Base-by-base conservation (phyloP, 2,329 filamentous ascomycete species). In the Pseudocercospora macadamiae region DNA sequence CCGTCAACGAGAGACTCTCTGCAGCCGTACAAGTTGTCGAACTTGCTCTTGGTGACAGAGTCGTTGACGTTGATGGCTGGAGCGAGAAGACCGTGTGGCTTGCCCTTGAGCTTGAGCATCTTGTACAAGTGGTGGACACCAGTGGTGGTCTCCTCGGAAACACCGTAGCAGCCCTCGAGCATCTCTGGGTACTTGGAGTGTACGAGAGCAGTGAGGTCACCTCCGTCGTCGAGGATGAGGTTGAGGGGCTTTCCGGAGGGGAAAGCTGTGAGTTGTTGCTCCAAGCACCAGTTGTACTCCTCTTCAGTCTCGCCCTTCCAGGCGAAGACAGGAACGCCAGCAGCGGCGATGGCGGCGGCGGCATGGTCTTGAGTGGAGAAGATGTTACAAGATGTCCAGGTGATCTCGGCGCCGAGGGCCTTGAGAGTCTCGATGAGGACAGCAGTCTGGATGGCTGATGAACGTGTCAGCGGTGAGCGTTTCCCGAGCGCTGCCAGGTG, bases 11-110 rank as follows among this genome's bases (percentile, higher is more conserved):
- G 89, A 66, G 93, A 97, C 85, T 97, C 95, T 78, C 92, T 89
- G 91, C 95, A 97, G 76, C 95, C 93, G 87, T 97, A 99, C 68
- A 97, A 83, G 89, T 99, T 99, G 87, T 97, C 95, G 79, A 99
- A 99, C 87, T 99, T 99, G 82, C 92, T 96, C 89, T 97, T 99
- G 81, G 95, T 99, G 77, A 99, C 93, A 61, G 90, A 93, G 88
- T 99, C 93, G 84, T 99, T 97, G 86, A 99, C 93, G 81, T 99
- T 99, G 88, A 97, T 91, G 80, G 93, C 86, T 70, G 95, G 95
- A 69, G 96, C 90, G 65, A 96, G 89, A 67, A 97, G 91, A 59
- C 76, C 76, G 66, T 76, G 68, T 79, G 87, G 85, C 77, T 86
- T 86, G 71, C 90, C 88, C 86, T 95, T 74, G 75, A 79, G 76